phyloP scores from a whole-genome alignment of 2,329 filamentous ascomycete species.

The Malbranchea zuffiana region DNA sequence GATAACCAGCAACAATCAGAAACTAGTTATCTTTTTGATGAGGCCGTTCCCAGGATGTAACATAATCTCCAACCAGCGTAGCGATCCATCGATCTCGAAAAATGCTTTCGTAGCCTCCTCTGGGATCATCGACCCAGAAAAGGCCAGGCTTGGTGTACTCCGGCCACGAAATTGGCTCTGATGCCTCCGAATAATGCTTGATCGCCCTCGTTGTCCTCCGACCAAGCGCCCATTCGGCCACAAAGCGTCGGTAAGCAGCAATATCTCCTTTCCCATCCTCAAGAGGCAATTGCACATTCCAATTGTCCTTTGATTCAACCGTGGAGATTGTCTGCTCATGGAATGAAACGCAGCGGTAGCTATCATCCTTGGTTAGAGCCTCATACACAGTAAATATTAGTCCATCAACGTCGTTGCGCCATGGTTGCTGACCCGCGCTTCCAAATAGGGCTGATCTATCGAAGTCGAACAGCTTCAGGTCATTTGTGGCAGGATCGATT shows the following conservation, averaged over 20 bases:
- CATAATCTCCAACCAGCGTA: slow-evolving; percentile 3
- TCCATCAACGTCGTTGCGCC: slow-evolving; percentile 6
- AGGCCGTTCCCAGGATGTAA: slow-evolving; percentile 10
- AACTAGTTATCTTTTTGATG: slow-evolving; percentile 13
- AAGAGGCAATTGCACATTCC: slow-evolving; percentile 2
- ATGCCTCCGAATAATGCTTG: slow-evolving; percentile 9
- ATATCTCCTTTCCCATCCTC: slow-evolving; percentile 10
- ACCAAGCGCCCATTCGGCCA: slow-evolving; percentile 5
- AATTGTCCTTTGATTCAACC: slow-evolving; percentile 7
- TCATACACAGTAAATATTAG: slow-evolving; percentile 11
- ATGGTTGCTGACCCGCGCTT: not conserved
- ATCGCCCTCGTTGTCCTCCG: slow-evolving; percentile 9
- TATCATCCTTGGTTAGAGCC: slow-evolving; percentile 7
- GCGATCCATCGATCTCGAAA: not conserved
- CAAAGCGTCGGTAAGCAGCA: slow-evolving; percentile 1
- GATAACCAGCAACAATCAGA: too few species aligned
- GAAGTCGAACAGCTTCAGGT: slow-evolving; percentile 10
- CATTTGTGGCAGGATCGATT: slow-evolving; percentile 5
- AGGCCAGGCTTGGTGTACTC: not conserved
- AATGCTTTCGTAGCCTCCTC: not conserved
- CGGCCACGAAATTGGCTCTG: slow-evolving; percentile 2
- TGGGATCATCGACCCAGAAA: not conserved
- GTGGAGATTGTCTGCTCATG: slow-evolving; percentile 5
- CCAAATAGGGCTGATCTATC: slow-evolving; percentile 6
- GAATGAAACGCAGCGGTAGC: slow-evolving; percentile 3